Evolutionary conservation across 257 asterid genomes (phyloP).

Genomic region (Gentiana macrophylla): DNA sequence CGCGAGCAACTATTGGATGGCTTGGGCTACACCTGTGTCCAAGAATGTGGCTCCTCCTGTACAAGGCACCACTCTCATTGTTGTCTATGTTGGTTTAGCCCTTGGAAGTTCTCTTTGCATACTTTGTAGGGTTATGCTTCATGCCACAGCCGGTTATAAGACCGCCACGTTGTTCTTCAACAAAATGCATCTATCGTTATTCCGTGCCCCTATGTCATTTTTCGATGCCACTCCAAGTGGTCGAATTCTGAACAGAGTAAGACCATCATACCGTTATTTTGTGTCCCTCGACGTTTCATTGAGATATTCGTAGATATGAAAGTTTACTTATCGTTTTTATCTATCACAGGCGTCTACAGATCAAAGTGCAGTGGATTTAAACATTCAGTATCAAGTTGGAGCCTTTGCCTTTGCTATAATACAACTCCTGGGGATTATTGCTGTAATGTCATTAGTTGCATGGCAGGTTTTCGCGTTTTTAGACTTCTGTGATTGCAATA

Average conservation of each 20-base stretch:
- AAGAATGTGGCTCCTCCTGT: constrained; percentile 47
- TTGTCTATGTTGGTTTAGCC: constrained; percentile 57
- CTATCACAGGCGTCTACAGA: constrained; percentile 68
- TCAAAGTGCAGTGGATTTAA: constrained; percentile 70
- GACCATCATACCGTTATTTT: constrained; percentile 9
- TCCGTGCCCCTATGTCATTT: constrained; percentile 95
- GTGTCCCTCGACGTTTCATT: not conserved
- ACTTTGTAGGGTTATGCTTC: constrained; percentile 44
- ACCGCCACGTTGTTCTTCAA: constrained; percentile 66
- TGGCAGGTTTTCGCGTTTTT: constrained; percentile 84
- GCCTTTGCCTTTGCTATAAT: constrained; percentile 53
- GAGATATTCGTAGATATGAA: not conserved
- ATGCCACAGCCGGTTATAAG: constrained; percentile 50
- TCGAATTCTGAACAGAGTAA: constrained; percentile 72
- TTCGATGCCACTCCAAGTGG: constrained; percentile 96
- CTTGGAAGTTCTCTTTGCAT: constrained; percentile 61
- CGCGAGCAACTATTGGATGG: constrained; percentile 97
- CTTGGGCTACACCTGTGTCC: constrained; percentile 94
- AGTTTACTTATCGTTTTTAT: constrained; percentile 3
- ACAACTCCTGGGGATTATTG: constrained; percentile 63
- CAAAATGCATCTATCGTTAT: constrained; percentile 60
- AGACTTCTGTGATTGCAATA: constrained; percentile 48
- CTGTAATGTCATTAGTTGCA: constrained; percentile 73
- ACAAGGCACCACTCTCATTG: constrained; percentile 49
- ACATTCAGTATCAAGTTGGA: constrained; percentile 41